Base-by-base conservation (phyloP, 208 protist genomes). In the Porcisia hertigi region DNA sequence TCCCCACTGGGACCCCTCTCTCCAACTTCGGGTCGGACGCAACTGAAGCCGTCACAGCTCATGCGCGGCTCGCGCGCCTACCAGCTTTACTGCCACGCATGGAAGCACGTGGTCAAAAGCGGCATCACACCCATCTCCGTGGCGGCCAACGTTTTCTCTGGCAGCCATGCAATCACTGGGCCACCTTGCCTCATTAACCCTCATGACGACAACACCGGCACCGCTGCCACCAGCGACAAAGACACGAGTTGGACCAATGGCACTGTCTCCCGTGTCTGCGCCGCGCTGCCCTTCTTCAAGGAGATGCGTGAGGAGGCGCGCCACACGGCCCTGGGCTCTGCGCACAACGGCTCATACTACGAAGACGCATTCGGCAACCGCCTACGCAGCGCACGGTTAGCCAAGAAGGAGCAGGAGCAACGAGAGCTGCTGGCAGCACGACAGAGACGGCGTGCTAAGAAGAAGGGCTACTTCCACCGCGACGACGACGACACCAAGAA, bases 381-480 rank as follows among this genome's bases (percentile, higher is more conserved):
- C 5, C 80, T 96, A 14, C 92, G 92, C 77, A 96, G 92, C 71
- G 87, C 88, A 18, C 89, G 92, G 2, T 75, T 93, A 9, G 92
- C 92, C 23, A 71, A 86, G 64, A 92, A 92, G 69, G 86, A 93
- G 76, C 83, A 77, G 9, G 83, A 86, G 70, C 52, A 77, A 30
- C 88, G 73, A 34, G 79, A 82, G 20, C 45, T 80, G 54, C 79
- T 81, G 39, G 83, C 80, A 16, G 84, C 81, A 30, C 75, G 67
- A 59, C 77, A 80, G 57, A 80, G 81, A n/a, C 77, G 77, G 63
- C 75, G 76, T 23, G 85, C 82, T 59, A 84, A 77, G 80, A 76
- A 73, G 20, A 88, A 81, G 53, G 92, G 92, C 55, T 96, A 96
- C 79, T 96, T 94, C 69, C 73, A 86, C 25, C 83, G 89, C 45